Conservation (phyloP, 257 asterid species). For the Vinca minor region DNA sequence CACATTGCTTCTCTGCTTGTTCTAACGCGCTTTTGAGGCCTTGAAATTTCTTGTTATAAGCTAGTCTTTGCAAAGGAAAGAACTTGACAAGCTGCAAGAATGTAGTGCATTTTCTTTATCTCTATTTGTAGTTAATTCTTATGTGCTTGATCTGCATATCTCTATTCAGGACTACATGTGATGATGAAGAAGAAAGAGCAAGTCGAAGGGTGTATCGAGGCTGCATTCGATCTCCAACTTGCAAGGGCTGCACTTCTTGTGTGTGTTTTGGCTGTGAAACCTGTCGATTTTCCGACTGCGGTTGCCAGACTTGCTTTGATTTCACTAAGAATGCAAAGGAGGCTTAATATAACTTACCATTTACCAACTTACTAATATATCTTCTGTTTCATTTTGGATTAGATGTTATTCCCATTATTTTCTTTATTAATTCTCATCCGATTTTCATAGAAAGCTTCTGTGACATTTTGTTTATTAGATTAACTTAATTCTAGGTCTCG, state of each 20-base stretch:
- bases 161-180: constrained; percentile 33
- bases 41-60: not conserved
- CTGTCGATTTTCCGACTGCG: constrained; percentile 44
- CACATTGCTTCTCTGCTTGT: not conserved
- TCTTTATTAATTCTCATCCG: constrained; percentile 12
- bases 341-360: constrained; percentile 13
- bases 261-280: constrained; percentile 49
- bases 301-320: constrained; percentile 49
- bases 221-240: constrained; percentile 38
- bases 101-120: no score
- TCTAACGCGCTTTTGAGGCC: not conserved
- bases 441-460: constrained; percentile 1
- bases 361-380: not conserved
- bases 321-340: constrained; percentile 40
- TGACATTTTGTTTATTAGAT: constrained; percentile 6
- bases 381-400: constrained; percentile 1
- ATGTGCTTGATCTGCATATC: not conserved
- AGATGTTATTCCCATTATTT: constrained; percentile 2
- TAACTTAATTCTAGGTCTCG: not conserved
- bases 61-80: no score
- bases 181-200: constrained; percentile 48
- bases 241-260: constrained; percentile 52
- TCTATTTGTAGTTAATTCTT: no score
- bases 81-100: no score
- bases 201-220: constrained; percentile 49